A percentile compares a stretch with the other conserved stretches of the same genome.
These are phyloP conservation scores for Saussurea involucrata DNA, from an alignment of 129 eudicot genomes.

Conservation along the genomic window DNA sequence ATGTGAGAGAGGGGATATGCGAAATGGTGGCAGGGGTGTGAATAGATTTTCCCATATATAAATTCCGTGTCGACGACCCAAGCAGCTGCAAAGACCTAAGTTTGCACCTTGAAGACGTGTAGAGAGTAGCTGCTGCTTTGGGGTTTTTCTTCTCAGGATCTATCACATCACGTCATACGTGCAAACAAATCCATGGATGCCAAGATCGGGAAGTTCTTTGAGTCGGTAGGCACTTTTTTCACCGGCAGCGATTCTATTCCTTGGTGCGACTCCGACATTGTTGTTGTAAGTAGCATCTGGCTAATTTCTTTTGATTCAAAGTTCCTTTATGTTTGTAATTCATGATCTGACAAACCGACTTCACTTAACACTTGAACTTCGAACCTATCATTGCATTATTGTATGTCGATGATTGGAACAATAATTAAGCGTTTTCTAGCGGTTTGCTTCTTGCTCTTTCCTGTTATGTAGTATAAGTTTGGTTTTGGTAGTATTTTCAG, in stretches of 20 bases:
- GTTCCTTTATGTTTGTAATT: background rate
- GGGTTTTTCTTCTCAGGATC: background rate
- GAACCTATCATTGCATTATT: background rate
- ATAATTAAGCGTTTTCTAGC: background rate
- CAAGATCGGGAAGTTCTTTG: conserved; percentile 53
- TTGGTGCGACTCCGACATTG: conserved; percentile 77
- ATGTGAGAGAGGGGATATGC: no score
- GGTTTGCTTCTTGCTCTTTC: background rate
- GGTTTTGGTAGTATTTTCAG: background rate
- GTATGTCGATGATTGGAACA: background rate
- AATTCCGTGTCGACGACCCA: background rate
- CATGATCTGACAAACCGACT: background rate
- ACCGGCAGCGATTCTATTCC: conserved; percentile 76
- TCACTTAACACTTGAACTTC: background rate
- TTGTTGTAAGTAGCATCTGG: conserved; percentile 40
- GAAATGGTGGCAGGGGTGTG: no score
- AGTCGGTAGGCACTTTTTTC: conserved; percentile 62
- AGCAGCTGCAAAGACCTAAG: background rate
- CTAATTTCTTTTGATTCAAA: background rate
- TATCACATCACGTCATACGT: background rate
- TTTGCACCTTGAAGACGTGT: background rate
- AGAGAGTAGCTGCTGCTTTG: background rate
- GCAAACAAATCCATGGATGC: conserved; percentile 45
- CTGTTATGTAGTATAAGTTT: background rate
- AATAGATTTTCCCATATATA: no score